Evolutionary conservation across 2,329 filamentous ascomycete species (phyloP), one percentile per base, ranked within the genome.

Genomic region (Aspergillus sp.): DNA sequence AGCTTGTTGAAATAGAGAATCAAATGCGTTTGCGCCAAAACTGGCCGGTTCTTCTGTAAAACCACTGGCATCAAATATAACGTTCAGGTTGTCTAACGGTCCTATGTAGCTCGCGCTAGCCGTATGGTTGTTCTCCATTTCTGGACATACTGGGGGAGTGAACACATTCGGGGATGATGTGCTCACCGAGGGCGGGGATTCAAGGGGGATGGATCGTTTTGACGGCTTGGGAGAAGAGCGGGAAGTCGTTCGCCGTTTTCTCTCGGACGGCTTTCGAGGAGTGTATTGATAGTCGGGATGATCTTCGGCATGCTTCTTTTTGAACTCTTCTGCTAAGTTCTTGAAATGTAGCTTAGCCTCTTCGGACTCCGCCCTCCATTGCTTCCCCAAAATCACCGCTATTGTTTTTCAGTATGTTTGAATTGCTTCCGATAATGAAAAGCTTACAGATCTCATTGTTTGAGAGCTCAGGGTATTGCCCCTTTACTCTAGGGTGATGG

Each of bases 371-470:
- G 66, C 61, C 31, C 70, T 74, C 78, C 77, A 80, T 59, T 75
- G 70, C 21, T 72, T 69, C 31, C 76, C 77, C 46, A 79, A 70
- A 44, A 79, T 72, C 25, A 74, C 64, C 2, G 76, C 74, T 76
- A 55, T 40, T 40, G 27, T 33, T 33, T 47, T 43, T 70, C 56
- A 66, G 64, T 35, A 56, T 25, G 43, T 25, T n/a, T 55, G 25
- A 50, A 33, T 9, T 23, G 33, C 11, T 40, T 11, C 5, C 2
- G 19, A 6, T 15, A 39, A 17, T 9, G 8, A 4, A 12, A 23
- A 70, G 19, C 76, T 71, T 67, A 78, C 75, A 79, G 44, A 80
- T 79, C 23, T 76, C 68, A 56, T 79, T 80, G 66, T 80, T 80
- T 53, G 76, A 72, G 31, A 78, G 61, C 12, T 67, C 68, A n/a